Conservation (phyloP, 2,329 filamentous ascomycete species). For the Juglanconis juglandina region DNA sequence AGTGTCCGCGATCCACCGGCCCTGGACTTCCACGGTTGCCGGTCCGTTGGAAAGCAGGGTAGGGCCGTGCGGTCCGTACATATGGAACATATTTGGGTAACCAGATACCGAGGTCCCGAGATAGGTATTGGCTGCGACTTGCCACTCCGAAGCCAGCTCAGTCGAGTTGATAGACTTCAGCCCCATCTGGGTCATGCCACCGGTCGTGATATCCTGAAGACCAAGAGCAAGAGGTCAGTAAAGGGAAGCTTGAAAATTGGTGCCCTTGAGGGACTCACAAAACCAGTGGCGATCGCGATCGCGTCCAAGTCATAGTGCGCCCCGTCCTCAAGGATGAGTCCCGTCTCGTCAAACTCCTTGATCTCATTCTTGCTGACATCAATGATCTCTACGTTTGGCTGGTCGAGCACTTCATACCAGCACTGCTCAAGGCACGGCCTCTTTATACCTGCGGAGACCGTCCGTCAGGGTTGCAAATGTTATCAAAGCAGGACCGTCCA, state of each 20-base stretch:
- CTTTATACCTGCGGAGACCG: slow-evolving; percentile 34
- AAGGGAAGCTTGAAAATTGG: no score
- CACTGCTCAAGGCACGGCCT: slow-evolving; percentile 40
- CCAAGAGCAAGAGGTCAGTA: background rate
- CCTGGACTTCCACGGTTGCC: slow-evolving; percentile 51
- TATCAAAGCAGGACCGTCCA: background rate
- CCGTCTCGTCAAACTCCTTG: slow-evolving; percentile 38
- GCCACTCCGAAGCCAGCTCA: slow-evolving; percentile 41
- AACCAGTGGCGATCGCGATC: slow-evolving; percentile 43
- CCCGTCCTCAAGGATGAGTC: slow-evolving; percentile 38
- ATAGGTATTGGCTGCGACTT: slow-evolving; percentile 38
- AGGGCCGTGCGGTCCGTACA: slow-evolving; percentile 56
- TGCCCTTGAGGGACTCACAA: slow-evolving; percentile 30
- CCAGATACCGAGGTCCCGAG: slow-evolving; percentile 41
- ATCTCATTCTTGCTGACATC: slow-evolving; percentile 40
- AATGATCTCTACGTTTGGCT: slow-evolving; percentile 39
- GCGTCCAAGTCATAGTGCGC: slow-evolving; percentile 41
- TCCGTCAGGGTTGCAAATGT: background rate
- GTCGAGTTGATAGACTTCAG: slow-evolving; percentile 37
- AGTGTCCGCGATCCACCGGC: slow-evolving; percentile 50
- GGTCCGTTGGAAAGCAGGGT: slow-evolving; percentile 56
- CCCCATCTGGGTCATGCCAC: slow-evolving; percentile 42
- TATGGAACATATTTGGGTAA: slow-evolving; percentile 50
- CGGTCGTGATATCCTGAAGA: slow-evolving; percentile 14
- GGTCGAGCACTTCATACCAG: slow-evolving; percentile 48